phyloP scores from a whole-genome alignment of 768 basidiomycete species.

The Lactarius vividus region DNA sequence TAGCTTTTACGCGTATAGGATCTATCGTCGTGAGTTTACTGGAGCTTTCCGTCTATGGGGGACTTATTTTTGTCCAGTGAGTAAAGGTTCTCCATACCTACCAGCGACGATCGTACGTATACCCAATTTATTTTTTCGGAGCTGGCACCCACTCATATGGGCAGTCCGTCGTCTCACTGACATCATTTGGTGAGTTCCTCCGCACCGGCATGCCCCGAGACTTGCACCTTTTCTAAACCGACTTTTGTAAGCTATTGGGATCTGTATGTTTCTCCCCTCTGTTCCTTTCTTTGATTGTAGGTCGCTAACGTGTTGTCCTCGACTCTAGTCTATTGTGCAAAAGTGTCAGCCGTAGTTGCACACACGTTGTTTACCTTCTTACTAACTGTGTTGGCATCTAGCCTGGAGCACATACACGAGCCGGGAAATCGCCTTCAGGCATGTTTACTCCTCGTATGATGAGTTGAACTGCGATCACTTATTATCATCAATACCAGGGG shows the following conservation, averaged over 20 bases:
- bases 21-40: not conserved
- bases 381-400: not conserved
- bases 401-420: not conserved
- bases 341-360: not conserved
- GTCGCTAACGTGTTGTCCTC: not conserved
- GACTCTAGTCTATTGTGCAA: not conserved
- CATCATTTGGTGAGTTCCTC: slow-evolving; percentile 11
- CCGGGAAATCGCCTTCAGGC: not conserved
- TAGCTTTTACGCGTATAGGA: slow-evolving; percentile 8
- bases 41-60: not conserved
- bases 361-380: not conserved
- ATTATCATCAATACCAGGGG: not conserved
- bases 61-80: not conserved
- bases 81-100: not conserved
- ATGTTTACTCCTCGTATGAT: not conserved
- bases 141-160: not conserved
- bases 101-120: slow-evolving; percentile 7
- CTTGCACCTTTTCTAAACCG: not conserved
- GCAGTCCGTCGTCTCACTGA: not conserved
- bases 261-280: not conserved
- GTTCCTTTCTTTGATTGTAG: not conserved
- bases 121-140: not conserved
- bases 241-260: not conserved
- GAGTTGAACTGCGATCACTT: not conserved
- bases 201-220: no score